These are phyloP conservation scores for Neurospora sp. DNA, from an alignment of 495 filamentous ascomycete species.

Conservation along the genomic window DNA sequence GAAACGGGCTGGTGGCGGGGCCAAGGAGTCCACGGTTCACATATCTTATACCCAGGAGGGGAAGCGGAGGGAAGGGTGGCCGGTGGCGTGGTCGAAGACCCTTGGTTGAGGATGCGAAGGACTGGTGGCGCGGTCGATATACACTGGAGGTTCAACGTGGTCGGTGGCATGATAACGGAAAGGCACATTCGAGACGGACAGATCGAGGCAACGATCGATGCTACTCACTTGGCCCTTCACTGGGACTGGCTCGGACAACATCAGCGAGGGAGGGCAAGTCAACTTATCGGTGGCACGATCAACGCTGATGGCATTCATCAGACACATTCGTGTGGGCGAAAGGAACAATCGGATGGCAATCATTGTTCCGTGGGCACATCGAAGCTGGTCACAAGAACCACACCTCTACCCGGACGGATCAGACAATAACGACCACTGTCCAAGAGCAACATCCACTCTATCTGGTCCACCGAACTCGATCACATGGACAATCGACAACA, in stretches of 20 bases:
- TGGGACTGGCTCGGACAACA: not conserved
- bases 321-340: not conserved
- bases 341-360: not conserved
- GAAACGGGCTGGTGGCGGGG: not conserved
- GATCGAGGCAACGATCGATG: not conserved
- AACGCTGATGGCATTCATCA: not conserved
- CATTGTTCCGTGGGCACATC: not conserved
- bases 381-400: not conserved
- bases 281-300: not conserved
- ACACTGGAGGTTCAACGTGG: not conserved
- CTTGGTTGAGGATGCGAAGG: not conserved
- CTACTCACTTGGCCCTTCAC: not conserved
- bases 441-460: too few species aligned
- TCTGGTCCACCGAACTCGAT: too few species aligned
- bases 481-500: not conserved
- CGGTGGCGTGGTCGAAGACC: not conserved
- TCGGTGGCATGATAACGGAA: not conserved
- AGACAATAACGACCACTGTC: not conserved
- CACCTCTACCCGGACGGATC: not conserved
- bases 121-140: not conserved
- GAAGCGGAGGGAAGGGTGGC: not conserved
- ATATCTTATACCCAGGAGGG: not conserved
- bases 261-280: not conserved
- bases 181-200: not conserved
- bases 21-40: not conserved